phyloP scores from a whole-genome alignment of 2,329 filamentous ascomycete genomes.

The Trichoderma endophyticum region DNA sequence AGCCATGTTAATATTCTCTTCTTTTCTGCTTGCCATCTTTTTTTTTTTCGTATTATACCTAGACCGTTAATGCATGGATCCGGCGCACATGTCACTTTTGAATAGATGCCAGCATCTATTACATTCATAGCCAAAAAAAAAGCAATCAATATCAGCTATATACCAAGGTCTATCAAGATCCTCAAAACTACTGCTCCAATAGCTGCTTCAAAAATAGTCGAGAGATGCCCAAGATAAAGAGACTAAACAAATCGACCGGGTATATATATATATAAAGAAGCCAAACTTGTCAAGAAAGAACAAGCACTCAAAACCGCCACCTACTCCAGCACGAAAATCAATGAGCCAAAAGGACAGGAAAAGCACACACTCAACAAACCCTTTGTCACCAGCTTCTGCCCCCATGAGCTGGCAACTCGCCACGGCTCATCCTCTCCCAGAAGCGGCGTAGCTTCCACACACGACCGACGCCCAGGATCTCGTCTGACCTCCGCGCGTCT shows the following conservation, averaged over 20 bases:
- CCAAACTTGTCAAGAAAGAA: neutral
- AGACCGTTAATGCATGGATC: neutral
- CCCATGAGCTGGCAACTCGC: slow-evolving; percentile 28
- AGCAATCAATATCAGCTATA: neutral
- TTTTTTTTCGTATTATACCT: neutral
- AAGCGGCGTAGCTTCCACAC: slow-evolving; percentile 62
- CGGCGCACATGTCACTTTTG: neutral
- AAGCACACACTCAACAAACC: neutral
- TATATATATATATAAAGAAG: neutral
- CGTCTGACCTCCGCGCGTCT: slow-evolving; percentile 46
- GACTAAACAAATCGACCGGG: neutral
- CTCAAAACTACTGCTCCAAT: neutral
- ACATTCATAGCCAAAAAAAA: neutral
- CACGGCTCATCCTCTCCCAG: slow-evolving; percentile 60
- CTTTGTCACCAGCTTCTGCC: neutral
- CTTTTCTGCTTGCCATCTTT: neutral
- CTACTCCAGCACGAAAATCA: neutral
- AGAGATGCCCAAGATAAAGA: neutral
- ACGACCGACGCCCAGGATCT: slow-evolving; percentile 50
- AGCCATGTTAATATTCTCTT: neutral
- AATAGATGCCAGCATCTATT: slow-evolving; percentile 1
- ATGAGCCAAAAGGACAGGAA: neutral
- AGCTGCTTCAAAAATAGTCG: neutral
- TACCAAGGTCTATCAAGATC: neutral
- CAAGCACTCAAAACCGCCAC: neutral